These are phyloP conservation scores for Pinus tabuliformis DNA, from an alignment of 75 land plant genomes.

Conservation along the genomic window DNA sequence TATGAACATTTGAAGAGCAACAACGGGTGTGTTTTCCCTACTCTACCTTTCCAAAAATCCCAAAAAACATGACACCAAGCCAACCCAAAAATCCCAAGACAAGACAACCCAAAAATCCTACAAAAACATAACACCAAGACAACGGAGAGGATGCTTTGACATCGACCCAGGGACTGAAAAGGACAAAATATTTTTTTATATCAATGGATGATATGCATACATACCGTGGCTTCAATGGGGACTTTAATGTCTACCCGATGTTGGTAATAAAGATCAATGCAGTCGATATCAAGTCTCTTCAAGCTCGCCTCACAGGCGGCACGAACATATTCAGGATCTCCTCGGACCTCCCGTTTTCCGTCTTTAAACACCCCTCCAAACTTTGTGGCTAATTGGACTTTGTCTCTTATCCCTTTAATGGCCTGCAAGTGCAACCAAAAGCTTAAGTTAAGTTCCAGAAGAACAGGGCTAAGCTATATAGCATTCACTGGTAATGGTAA, in stretches of 20 bases:
- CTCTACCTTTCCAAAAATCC: too few relatives aligned
- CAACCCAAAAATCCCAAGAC: too few relatives aligned
- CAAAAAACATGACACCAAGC: too few relatives aligned
- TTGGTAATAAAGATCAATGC: conserved; percentile 72
- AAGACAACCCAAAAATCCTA: too few relatives aligned
- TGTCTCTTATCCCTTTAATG: conserved; percentile 45
- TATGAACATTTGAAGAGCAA: too few relatives aligned
- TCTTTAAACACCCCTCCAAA: conserved; percentile 29
- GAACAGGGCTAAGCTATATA: neutral
- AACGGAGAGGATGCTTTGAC: too few relatives aligned
- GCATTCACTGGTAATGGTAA: too few relatives aligned
- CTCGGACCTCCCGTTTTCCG: conserved; percentile 22
- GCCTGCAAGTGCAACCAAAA: conserved; percentile 15
- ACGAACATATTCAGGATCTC: conserved; percentile 61
- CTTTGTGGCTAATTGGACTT: conserved; percentile 54
- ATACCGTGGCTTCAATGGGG: conserved; percentile 64
- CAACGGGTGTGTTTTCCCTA: too few relatives aligned
- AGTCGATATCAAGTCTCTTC: conserved; percentile 59
- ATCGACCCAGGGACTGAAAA: too few relatives aligned
- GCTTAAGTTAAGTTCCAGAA: neutral
- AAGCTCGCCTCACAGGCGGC: conserved; percentile 63
- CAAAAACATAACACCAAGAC: too few relatives aligned
- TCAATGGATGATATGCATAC: neutral
- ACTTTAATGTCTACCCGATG: conserved; percentile 53
- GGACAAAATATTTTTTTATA: too few relatives aligned